Conservation (phyloP, 805 yeast species). For the Yarrowia osloensis region DNA sequence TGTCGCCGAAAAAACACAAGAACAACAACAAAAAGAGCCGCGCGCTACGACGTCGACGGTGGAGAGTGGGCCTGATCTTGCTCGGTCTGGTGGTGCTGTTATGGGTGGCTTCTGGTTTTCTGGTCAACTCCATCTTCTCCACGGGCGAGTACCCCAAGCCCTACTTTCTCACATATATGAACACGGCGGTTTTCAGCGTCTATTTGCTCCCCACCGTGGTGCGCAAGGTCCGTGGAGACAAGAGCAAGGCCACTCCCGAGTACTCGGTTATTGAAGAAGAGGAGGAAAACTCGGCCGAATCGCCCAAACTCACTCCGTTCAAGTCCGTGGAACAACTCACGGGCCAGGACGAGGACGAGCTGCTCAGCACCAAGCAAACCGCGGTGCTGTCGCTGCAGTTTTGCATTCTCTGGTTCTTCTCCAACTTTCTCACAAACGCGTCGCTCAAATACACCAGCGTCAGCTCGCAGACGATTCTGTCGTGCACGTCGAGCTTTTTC, state of each 20-base stretch:
- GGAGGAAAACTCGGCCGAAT: constrained; percentile 14
- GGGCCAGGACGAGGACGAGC: constrained; percentile 21
- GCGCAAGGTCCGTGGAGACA: background rate
- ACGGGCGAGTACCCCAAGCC: constrained; percentile 78
- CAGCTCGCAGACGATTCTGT: constrained; percentile 88
- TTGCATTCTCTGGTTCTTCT: constrained; percentile 84
- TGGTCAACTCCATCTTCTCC: constrained; percentile 73
- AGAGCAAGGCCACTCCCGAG: constrained; percentile 21
- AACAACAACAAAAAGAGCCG: background rate
- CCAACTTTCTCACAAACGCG: constrained; percentile 87
- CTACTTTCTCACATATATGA: constrained; percentile 86
- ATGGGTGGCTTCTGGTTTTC: constrained; percentile 90
- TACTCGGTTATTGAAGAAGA: background rate
- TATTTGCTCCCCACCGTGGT: constrained; percentile 51
- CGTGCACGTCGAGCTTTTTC: constrained; percentile 92
- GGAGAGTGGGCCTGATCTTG: constrained; percentile 79
- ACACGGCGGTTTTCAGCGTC: constrained; percentile 79
- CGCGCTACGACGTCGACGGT: constrained; percentile 41
- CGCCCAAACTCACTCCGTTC: constrained; percentile 13
- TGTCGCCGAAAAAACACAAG: background rate
- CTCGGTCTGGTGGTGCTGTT: constrained; percentile 73
- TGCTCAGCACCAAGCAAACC: constrained; percentile 57
- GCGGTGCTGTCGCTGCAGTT: constrained; percentile 75
- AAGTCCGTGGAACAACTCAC: constrained; percentile 28
- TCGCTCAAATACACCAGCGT: constrained; percentile 87